phyloP scores from a whole-genome alignment of 768 basidiomycete genomes.

The Xanthoconium purpureum region DNA sequence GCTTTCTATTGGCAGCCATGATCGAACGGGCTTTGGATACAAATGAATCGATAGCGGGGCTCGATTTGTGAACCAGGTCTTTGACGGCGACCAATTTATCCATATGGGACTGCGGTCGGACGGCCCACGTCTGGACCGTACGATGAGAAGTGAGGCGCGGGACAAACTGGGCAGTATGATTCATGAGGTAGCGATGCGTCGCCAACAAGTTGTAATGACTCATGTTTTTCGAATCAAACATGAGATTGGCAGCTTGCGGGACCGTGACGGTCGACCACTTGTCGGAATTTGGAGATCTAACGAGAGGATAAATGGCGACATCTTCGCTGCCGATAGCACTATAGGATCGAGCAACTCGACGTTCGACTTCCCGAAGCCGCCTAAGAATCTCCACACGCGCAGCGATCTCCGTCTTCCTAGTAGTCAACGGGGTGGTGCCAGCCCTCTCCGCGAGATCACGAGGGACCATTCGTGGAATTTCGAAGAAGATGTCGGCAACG shows the following conservation, averaged over 20 bases:
- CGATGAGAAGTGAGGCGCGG: constrained; percentile 46
- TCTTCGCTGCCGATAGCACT: constrained; percentile 34
- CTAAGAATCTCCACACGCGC: constrained; percentile 68
- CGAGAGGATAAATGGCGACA: constrained; percentile 38
- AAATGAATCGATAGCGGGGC: constrained; percentile 47
- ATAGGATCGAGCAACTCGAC: constrained; percentile 42
- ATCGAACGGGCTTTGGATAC: constrained; percentile 45
- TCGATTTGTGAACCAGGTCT: constrained; percentile 43
- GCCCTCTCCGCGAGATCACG: constrained; percentile 47
- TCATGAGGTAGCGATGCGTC: constrained; percentile 66
- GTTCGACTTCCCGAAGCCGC: constrained; percentile 52
- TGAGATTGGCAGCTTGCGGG: constrained; percentile 46
- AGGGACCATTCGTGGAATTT: constrained; percentile 55
- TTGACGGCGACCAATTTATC: constrained; percentile 47
- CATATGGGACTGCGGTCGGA: constrained; percentile 62
- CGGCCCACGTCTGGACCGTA: constrained; percentile 48
- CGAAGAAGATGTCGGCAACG: constrained; percentile 55
- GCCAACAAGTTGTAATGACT: constrained; percentile 42
- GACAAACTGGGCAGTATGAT: constrained; percentile 48
- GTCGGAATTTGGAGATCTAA: constrained; percentile 44
- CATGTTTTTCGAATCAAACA: constrained; percentile 31
- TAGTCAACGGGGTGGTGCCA: constrained; percentile 34
- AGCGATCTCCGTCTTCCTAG: constrained; percentile 37
- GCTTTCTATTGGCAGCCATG: constrained; percentile 34
- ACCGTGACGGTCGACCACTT: constrained; percentile 59